Percentiles rank a stretch among this genome's conserved stretches.
phyloP scores from a whole-genome alignment of 108 stramenopile genomes.

The Fistulifera pelliculosa region DNA sequence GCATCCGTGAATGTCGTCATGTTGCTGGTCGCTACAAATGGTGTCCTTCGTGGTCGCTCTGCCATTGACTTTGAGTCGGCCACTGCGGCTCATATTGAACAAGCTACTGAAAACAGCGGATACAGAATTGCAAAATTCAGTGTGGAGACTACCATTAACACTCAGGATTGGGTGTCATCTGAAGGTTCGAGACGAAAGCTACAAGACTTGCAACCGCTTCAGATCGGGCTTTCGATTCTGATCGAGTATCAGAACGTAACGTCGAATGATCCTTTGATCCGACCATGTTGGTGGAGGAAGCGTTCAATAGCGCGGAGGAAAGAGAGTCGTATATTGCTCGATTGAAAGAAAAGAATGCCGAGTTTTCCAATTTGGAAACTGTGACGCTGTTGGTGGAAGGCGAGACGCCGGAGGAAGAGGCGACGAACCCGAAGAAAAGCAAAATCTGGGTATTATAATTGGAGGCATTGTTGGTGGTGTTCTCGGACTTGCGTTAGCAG shows the following conservation, averaged over 20 bases:
- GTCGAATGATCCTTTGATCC: slow-evolving; percentile 12
- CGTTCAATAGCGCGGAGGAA: slow-evolving; percentile 18
- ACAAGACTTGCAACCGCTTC: not conserved
- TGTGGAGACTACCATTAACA: not conserved
- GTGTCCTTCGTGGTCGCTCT: not conserved
- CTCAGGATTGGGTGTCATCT: not conserved
- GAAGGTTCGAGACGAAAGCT: not conserved
- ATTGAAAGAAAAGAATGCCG: slow-evolving; percentile 9
- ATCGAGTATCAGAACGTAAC: slow-evolving; percentile 13
- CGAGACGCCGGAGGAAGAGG: slow-evolving; percentile 5
- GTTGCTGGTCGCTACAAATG: not conserved
- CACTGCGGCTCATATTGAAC: not conserved
- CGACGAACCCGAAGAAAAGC: not conserved
- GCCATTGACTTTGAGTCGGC: slow-evolving; percentile 3
- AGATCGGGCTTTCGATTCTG: slow-evolving; percentile 13
- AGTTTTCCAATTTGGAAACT: not conserved
- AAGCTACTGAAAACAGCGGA: not conserved
- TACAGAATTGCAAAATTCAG: not conserved
- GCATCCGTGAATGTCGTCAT: not conserved
- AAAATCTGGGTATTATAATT: slow-evolving; percentile 13
- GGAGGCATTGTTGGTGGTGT: slow-evolving; percentile 31
- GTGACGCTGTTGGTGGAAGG: slow-evolving; percentile 4
- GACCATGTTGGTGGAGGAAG: slow-evolving; percentile 13
- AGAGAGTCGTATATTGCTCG: slow-evolving; percentile 11
- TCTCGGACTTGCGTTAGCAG: not conserved